Conservation (phyloP, 495 filamentous ascomycete genomes). For the Umbilicaria muhlenbergii region DNA sequence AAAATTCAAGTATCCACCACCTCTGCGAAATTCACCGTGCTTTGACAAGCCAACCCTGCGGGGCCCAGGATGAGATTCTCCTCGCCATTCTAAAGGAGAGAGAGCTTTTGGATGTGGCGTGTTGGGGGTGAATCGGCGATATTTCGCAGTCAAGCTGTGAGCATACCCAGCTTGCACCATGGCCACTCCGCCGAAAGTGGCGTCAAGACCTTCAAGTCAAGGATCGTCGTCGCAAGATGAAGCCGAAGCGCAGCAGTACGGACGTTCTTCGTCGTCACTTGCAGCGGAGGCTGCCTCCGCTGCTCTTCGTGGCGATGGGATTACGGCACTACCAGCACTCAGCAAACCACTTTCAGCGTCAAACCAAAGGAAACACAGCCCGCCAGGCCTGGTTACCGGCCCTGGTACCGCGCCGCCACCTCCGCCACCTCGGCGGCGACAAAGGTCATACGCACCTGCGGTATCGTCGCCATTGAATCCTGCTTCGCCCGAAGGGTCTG, state of each 20-base stretch:
- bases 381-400: not conserved
- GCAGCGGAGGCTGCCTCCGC: constrained; percentile 9
- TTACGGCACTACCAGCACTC: constrained; percentile 1
- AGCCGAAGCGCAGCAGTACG: constrained; percentile 1
- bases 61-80: too few species aligned
- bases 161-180: not conserved
- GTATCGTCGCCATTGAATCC: constrained; percentile 16
- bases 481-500: constrained; percentile 1
- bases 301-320: constrained; percentile 2
- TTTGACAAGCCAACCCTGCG: too few species aligned
- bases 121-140: too few species aligned
- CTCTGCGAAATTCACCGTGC: too few species aligned
- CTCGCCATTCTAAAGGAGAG: too few species aligned
- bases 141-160: too few species aligned
- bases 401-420: not conserved
- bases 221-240: not conserved
- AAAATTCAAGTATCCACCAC: too few species aligned
- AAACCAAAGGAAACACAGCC: not conserved
- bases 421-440: not conserved
- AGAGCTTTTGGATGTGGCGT: too few species aligned
- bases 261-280: constrained; percentile 3
- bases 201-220: not conserved
- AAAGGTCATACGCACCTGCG: constrained; percentile 9
- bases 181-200: constrained; percentile 1
- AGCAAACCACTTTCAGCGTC: constrained; percentile 1